Evolutionary conservation across 352 stramenopile genomes (phyloP), one percentile per base, ranked within the genome.

Genomic region (Globisporangium uncinulatum): DNA sequence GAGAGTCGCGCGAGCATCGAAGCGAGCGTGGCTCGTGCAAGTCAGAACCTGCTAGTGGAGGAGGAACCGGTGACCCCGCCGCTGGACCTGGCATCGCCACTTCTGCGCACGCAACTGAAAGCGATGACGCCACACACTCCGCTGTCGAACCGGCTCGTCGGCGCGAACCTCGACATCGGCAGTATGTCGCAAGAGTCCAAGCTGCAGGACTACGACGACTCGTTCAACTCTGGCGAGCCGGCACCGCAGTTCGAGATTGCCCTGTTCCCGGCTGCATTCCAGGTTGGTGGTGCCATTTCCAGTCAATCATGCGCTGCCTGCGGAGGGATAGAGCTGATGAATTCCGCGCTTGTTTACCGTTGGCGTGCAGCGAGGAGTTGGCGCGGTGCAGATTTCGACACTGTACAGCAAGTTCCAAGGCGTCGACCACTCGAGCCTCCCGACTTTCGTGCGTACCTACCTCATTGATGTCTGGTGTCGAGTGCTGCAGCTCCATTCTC

Each of bases 351-450:
- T 54, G 20, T 52, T 45, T 54, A 0, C 37, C 1, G 64, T 21
- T 59, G 48, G 2, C 6, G 37, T 7, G 13, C 52, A 94, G 82
- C 75, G 74, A 70, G 84, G 84, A 9, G 67, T 85, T 53, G 80
- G 81, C n/a, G 84, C 84, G 17, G 80, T 92, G 37, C 79, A 90
- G 62, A 81, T 94, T 49, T 90, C 84, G 31, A 89, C 79, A 37
- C 65, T 94, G 45, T 94, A 92, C 54, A 92, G 72, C 72, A 89
- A 89, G 70, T 94, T 94, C 64, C 79, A 90, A 60, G 73, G 74
- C 32, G 46, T 64, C 32, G 68, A 71, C 46, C 57, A 76, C 47
- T 48, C 54, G 21, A 76, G 62, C 17, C 63, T 77, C n/a, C 79
- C 79, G 13, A 80, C 83, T 9, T 69, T 88, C 49, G 82, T 92